These are phyloP conservation scores for Hibiscus tridactylites DNA, from an alignment of 345 rosid species.

Conservation along the genomic window DNA sequence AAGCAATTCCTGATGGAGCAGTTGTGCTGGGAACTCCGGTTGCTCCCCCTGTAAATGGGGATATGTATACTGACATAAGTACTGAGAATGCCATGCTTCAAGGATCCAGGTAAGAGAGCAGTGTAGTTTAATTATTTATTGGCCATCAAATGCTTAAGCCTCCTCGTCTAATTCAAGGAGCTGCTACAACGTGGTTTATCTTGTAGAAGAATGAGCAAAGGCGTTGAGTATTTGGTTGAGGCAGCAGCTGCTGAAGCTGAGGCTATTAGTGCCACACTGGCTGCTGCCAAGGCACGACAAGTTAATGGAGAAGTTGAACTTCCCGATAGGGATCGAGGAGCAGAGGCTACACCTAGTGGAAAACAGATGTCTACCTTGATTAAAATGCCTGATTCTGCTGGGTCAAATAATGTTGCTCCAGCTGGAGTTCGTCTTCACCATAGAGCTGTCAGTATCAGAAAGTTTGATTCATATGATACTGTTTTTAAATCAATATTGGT, in stretches of 20 bases:
- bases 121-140: not conserved
- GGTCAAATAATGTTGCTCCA: slow-evolving; percentile 43
- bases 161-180: slow-evolving; percentile 11
- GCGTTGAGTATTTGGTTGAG: slow-evolving; percentile 92
- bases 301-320: slow-evolving; percentile 83
- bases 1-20: slow-evolving; percentile 65
- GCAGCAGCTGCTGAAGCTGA: slow-evolving; percentile 99
- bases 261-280: slow-evolving; percentile 93
- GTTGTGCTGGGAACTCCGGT: slow-evolving; percentile 91
- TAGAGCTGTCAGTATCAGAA: slow-evolving; percentile 70
- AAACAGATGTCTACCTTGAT: slow-evolving; percentile 59
- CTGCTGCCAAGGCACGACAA: slow-evolving; percentile 97
- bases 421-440: slow-evolving; percentile 92
- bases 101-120: slow-evolving; percentile 55
- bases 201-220: slow-evolving; percentile 78
- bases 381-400: slow-evolving; percentile 64
- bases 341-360: slow-evolving; percentile 96
- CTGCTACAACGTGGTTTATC: slow-evolving; percentile 12
- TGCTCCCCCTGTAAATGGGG: slow-evolving; percentile 92
- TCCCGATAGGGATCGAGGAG: slow-evolving; percentile 77
- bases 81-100: slow-evolving; percentile 82
- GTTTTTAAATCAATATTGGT: not conserved
- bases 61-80: slow-evolving; percentile 87
- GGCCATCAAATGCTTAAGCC: not conserved
- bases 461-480: not conserved